Base-by-base conservation (phyloP, 371 early-diverging fungal species). In the Mortierella sp. region DNA sequence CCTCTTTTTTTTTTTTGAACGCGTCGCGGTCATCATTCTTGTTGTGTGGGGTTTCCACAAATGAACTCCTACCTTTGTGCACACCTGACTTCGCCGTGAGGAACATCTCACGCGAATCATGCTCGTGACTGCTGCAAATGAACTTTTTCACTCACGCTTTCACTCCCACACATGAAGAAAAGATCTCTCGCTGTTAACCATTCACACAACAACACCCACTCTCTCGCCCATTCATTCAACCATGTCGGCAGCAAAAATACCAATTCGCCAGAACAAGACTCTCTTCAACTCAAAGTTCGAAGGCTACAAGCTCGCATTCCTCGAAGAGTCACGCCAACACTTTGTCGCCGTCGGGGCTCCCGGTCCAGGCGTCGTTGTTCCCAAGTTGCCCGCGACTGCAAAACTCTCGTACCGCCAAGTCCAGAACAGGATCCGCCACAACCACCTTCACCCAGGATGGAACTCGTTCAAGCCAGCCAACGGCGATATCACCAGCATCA, bases 271-370 rank as follows among this genome's bases (percentile, higher is more conserved):
- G 6, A 82, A 92, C 75, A 80, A 89, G 44, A 29, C 75, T 14
- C 81, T 92, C 8, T 77, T 94, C 56, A 94, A 95, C 75, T 80
- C 92, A 24, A 91, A 90, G 75, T 95, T 95, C 85, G 94, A 95
- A 35, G 94, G 95, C 3, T 95, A 95, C 87, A 94, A 94, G 71
- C 88, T 95, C 43, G 88, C 91, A 6, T 90, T 93, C 72, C 79
- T 88, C 16, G 92, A 93, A 24, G 84, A 83, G 29, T 76, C 83
- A 5, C 70, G 74, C 29, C 78, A 88, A 2, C 72, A 76, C 75
- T 89, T 89, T 21, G 68, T 82, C 35, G 55, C 75, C 3, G 71
- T 90, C 5, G 89, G 82, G 7, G 63, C 88, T 14, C 84, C 89
- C 2, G 75, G 77, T 7, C 83, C 85, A 74, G 76, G 81, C 27